A percentile compares a stretch with the other conserved stretches of the same genome.
phyloP scores from a whole-genome alignment of 1,139 yeast species.

The Debaryomyces sp. region DNA sequence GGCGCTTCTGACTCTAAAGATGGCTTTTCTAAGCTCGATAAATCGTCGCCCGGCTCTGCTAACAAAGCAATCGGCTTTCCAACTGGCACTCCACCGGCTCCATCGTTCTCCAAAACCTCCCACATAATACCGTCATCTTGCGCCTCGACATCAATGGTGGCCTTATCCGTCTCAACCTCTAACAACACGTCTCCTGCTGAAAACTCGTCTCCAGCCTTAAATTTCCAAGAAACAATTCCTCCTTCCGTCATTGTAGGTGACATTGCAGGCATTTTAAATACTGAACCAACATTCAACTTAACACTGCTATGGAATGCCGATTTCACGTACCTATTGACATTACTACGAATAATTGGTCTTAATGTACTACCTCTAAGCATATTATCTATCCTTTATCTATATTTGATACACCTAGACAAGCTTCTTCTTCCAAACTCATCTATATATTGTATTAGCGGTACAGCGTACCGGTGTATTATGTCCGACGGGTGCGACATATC shows the following conservation, averaged over 20 bases:
- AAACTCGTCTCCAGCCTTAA: conserved; percentile 78
- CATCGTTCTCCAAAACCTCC: conserved; percentile 71
- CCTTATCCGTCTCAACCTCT: conserved; percentile 93
- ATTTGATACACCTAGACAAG: background rate
- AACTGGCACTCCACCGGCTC: conserved; percentile 79
- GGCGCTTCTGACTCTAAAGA: conserved; percentile 26
- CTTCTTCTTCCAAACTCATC: background rate
- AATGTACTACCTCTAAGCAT: conserved; percentile 22
- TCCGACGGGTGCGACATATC: conserved; percentile 26
- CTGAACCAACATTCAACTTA: conserved; percentile 47
- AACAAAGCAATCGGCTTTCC: conserved; percentile 85
- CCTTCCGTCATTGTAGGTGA: conserved; percentile 99
- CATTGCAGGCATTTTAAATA: conserved; percentile 96
- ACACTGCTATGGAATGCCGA: conserved; percentile 23
- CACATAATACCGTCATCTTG: conserved; percentile 89
- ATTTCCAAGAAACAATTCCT: conserved; percentile 93
- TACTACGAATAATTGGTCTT: conserved; percentile 6
- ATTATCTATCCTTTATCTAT: conserved; percentile 6
- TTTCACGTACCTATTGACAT: conserved; percentile 3
- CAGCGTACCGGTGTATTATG: conserved; percentile 10
- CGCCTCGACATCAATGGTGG: conserved; percentile 91
- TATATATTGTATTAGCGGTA: background rate
- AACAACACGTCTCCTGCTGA: conserved; percentile 83
- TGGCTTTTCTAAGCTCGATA: conserved; percentile 66
- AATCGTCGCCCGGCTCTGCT: conserved; percentile 88